Conservation (phyloP, 1,284 basidiomycete species). For the Macrocystidia cucumis region DNA sequence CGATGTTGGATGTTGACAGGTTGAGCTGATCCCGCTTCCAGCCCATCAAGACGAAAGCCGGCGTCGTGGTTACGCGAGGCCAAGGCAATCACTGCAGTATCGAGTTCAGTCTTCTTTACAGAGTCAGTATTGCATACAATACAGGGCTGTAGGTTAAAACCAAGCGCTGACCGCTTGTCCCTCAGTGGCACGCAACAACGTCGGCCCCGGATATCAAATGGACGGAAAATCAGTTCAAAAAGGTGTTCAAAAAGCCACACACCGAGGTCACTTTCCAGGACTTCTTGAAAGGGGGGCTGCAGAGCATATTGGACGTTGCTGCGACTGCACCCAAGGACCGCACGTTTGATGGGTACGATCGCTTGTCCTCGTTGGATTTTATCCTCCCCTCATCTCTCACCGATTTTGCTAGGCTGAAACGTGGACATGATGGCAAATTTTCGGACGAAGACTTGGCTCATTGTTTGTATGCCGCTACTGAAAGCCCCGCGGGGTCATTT, state of each 20-base stretch:
- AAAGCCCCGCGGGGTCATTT: conserved; percentile 71
- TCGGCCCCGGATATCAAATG: conserved; percentile 65
- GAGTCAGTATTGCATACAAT: not conserved
- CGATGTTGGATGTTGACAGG: not conserved
- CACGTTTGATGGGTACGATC: conserved; percentile 51
- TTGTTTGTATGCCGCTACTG: conserved; percentile 60
- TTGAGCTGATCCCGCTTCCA: not conserved
- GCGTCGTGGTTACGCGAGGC: conserved; percentile 41
- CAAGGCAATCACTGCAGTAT: conserved; percentile 72
- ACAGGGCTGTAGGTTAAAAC: not conserved
- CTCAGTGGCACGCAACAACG: conserved; percentile 73
- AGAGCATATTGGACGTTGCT: conserved; percentile 23
- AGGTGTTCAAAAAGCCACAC: conserved; percentile 46
- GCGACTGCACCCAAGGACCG: conserved; percentile 39
- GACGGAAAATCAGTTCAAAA: conserved; percentile 39
- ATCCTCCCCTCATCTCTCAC: conserved; percentile 3
- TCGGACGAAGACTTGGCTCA: conserved; percentile 69
- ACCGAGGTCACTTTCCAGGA: conserved; percentile 51
- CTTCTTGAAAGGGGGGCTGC: conserved; percentile 51
- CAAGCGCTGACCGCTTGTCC: conserved; percentile 69
- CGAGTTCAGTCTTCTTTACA: conserved; percentile 24
- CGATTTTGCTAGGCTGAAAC: conserved; percentile 31
- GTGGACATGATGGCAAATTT: conserved; percentile 46
- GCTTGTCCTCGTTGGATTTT: conserved; percentile 13
- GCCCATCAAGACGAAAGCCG: conserved; percentile 52